A percentile compares a stretch with the other conserved stretches of the same genome.
Evolutionary conservation across 2,329 filamentous ascomycete genomes (phyloP).

Genomic region (Furcasterigmium furcatum): DNA sequence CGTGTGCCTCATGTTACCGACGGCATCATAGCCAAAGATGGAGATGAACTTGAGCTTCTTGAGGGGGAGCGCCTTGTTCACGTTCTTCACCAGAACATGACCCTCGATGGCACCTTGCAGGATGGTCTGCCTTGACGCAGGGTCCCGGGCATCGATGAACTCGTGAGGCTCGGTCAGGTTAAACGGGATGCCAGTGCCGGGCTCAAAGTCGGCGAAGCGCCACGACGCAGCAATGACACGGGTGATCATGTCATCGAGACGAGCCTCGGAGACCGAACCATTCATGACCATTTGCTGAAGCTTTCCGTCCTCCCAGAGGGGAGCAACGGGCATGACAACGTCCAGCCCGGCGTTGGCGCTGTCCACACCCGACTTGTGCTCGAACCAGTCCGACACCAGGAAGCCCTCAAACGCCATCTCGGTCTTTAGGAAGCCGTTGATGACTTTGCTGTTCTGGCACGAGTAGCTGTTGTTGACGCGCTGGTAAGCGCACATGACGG

Average conservation of each 20-base stretch:
- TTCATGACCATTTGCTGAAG: constrained; percentile 65
- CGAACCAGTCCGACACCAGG: constrained; percentile 67
- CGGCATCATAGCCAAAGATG: constrained; percentile 81
- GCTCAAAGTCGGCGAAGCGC: constrained; percentile 73
- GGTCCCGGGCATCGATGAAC: constrained; percentile 45
- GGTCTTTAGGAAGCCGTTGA: constrained; percentile 66
- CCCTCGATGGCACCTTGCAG: constrained; percentile 50
- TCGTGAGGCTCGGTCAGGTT: constrained; percentile 48
- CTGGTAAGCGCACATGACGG: constrained; percentile 69
- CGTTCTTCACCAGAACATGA: constrained; percentile 66
- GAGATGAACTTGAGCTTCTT: constrained; percentile 72
- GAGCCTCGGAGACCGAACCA: constrained; percentile 66
- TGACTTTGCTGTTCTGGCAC: constrained; percentile 67
- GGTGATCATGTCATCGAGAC: constrained; percentile 76
- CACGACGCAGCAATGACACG: constrained; percentile 38
- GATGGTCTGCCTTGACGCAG: constrained; percentile 37
- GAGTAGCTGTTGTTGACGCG: constrained; percentile 69
- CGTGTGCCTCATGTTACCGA: constrained; percentile 59
- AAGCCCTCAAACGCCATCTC: constrained; percentile 66
- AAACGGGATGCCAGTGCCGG: constrained; percentile 56
- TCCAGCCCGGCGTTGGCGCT: constrained; percentile 60
- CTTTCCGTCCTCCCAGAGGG: constrained; percentile 7
- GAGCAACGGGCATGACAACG: constrained; percentile 61
- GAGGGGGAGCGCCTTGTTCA: constrained; percentile 66
- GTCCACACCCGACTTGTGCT: constrained; percentile 56